A percentile compares a stretch with the other conserved stretches of the same genome.
phyloP scores from a whole-genome alignment of 345 rosid species.

The Fremontodendron californicum region DNA sequence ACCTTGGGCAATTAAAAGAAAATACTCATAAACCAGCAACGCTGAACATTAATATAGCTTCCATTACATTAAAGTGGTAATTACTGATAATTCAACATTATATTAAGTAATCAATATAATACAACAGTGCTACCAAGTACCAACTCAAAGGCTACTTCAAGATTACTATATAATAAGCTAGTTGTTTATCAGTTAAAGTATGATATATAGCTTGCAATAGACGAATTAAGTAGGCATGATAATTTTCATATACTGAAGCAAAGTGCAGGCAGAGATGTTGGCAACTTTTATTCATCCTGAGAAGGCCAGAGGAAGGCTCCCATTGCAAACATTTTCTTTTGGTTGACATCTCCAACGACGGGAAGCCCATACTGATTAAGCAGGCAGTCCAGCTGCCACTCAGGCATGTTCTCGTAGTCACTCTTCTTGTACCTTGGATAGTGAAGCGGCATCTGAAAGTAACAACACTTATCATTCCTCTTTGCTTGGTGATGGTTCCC shows the following conservation, averaged over 20 bases:
- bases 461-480: slow-evolving; percentile 11
- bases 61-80: not conserved
- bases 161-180: not conserved
- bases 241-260: not conserved
- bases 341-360: slow-evolving; percentile 37
- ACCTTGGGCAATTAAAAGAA: not conserved
- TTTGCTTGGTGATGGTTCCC: slow-evolving; percentile 16
- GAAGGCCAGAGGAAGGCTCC: slow-evolving; percentile 65
- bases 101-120: not conserved
- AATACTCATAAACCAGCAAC: not conserved
- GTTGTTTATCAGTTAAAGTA: not conserved
- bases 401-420: slow-evolving; percentile 57
- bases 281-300: slow-evolving; percentile 10
- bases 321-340: slow-evolving; percentile 56
- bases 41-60: not conserved
- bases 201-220: too few species aligned
- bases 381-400: slow-evolving; percentile 51
- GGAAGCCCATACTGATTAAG: slow-evolving; percentile 47
- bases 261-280: not conserved
- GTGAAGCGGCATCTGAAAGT: slow-evolving; percentile 60
- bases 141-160: not conserved
- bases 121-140: not conserved
- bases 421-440: slow-evolving; percentile 51
- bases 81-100: not conserved
- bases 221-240: not conserved